Evolutionary conservation across 2,329 filamentous ascomycete genomes (phyloP).

Genomic region (Annulohypoxylon truncatum): DNA sequence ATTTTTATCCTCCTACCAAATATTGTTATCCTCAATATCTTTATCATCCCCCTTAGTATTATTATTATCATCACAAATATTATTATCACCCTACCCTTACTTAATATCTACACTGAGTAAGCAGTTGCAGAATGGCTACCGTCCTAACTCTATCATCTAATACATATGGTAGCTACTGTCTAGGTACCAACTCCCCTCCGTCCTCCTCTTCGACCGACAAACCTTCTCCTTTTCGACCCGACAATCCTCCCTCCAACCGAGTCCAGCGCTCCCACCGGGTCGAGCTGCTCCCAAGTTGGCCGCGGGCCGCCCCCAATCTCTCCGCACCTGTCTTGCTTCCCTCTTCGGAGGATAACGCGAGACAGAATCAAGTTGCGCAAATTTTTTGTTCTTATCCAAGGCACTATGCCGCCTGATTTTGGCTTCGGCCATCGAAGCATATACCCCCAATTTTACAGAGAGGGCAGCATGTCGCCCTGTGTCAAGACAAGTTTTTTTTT

Average conservation of each 20-base stretch:
- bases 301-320: too few relatives aligned
- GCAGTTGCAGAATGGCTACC: neutral
- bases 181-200: neutral
- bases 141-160: neutral
- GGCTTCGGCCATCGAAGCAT: neutral
- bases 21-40: too few relatives aligned
- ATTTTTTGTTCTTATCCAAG: conserved; percentile 13
- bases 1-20: too few relatives aligned
- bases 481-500: neutral
- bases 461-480: conserved; percentile 1
- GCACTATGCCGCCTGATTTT: neutral
- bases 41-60: too few relatives aligned
- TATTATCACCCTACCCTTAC: neutral
- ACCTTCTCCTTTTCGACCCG: neutral
- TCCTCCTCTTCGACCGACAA: neutral
- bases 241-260: neutral
- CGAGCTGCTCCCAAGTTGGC: neutral
- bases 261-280: too few relatives aligned
- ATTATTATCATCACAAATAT: too few relatives aligned
- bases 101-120: neutral
- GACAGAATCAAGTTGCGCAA: neutral
- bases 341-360: neutral
- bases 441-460: neutral
- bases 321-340: neutral
- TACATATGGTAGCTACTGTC: neutral